Evolutionary conservation across 768 basidiomycete species (phyloP), one percentile per base, ranked within the genome.

Genomic region (Trametes coccinea): DNA sequence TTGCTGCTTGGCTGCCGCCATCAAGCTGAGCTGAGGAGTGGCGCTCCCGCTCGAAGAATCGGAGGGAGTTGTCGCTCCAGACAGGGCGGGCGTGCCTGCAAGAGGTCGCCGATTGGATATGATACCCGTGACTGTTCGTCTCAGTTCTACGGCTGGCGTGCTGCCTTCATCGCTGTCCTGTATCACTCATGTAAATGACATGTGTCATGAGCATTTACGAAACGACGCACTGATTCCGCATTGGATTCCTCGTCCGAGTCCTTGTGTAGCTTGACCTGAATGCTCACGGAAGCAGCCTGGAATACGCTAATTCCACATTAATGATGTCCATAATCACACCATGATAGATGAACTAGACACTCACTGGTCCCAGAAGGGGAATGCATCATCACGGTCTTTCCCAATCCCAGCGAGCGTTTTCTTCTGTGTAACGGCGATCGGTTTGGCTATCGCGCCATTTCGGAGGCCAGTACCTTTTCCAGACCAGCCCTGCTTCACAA

Each of bases 321-420:
- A 34, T 17, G 5, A 53, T 43, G 52, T 30, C 50, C 37, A 30
- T 22, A 53, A 33, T 53, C 14, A n/a, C 22, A 22, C 22, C 22
- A 22, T 22, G 22, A 22, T 22, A 49, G 7, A 39, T 47, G 43
- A 33, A 29, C 22, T 51, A 34, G 7, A n/a, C 48, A 82, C 92
- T 74, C 68, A 96, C 94, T 97, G 93, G 73, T 98, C 95, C 95
- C 95, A 98, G 82, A 98, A 98, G 53, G 95, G 94, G 71, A 95
- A 94, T 0, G 93, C 93, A 67, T 95, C 94, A 69, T 96, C 95
- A 66, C 94, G 83, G 73, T 98, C 93, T 72, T 93, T 95, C 58
- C 95, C 95, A 60, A 98, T 74, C 2, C 95, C 95, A 9, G 84
- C 77, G n/a, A 95, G 78, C 4, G 82, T 92, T 75, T 88, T 89